These are phyloP conservation scores for Aureobasidium sp. DNA, from an alignment of 2,329 filamentous ascomycete genomes.

Conservation along the genomic window DNA sequence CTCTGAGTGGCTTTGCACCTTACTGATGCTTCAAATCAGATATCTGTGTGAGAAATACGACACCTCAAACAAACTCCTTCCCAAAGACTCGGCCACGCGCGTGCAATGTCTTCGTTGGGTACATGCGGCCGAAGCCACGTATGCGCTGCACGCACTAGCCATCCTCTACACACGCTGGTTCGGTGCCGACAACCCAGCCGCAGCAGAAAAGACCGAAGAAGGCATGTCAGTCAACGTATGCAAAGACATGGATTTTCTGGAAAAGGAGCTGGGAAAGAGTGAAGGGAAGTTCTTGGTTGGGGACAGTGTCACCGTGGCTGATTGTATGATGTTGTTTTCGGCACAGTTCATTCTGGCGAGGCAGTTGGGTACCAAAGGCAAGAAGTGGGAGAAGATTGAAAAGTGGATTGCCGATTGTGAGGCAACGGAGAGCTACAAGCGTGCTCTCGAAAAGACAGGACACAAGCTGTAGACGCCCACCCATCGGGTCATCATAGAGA, in stretches of 20 bases:
- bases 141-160: constrained; percentile 36
- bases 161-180: constrained; percentile 38
- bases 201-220: constrained; percentile 29
- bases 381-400: constrained; percentile 25
- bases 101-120: constrained; percentile 35
- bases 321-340: constrained; percentile 39
- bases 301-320: constrained; percentile 33
- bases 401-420: constrained; percentile 32
- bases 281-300: constrained; percentile 33
- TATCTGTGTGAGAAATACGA: constrained; percentile 42
- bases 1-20: neutral
- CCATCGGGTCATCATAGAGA: neutral
- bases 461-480: constrained; percentile 17
- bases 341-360: constrained; percentile 32
- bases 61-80: constrained; percentile 28
- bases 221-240: constrained; percentile 33
- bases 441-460: constrained; percentile 34
- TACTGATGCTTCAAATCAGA: constrained; percentile 19
- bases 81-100: constrained; percentile 27
- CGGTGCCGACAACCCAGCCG: constrained; percentile 20
- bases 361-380: constrained; percentile 29
- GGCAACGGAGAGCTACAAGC: constrained; percentile 27
- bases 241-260: constrained; percentile 39
- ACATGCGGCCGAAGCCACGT: constrained; percentile 40
- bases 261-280: constrained; percentile 32